These are phyloP conservation scores for Juncus effusus DNA, from an alignment of 176 grass and related monocot genomes.

Conservation along the genomic window DNA sequence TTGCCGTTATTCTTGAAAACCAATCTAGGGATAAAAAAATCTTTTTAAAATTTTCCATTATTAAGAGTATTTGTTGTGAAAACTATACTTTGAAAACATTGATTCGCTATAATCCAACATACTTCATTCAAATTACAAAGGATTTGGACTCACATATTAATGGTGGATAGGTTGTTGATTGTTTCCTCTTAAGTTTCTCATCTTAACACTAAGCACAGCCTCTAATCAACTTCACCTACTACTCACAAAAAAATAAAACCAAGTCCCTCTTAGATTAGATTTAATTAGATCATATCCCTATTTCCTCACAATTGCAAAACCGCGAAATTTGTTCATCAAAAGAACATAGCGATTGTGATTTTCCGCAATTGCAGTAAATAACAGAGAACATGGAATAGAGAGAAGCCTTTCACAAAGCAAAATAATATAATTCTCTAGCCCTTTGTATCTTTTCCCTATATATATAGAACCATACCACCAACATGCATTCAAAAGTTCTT, in stretches of 20 bases:
- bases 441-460: neutral
- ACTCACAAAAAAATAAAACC: neutral
- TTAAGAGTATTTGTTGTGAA: no score
- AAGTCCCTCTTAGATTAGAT: neutral
- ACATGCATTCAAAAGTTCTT: constrained; percentile 12
- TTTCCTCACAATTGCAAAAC: no score
- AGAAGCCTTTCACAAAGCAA: neutral
- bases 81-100: no score
- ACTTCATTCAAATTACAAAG: neutral
- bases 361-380: neutral
- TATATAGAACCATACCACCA: constrained; percentile 5
- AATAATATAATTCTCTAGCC: neutral
- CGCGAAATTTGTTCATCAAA: neutral
- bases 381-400: neutral
- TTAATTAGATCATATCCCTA: neutral
- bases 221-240: constrained; percentile 20
- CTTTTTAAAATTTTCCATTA: no score
- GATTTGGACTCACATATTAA: neutral
- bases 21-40: no score
- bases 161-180: constrained; percentile 29
- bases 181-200: constrained; percentile 13
- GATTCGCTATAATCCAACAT: no score
- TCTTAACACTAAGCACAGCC: constrained; percentile 5
- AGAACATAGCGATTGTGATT: neutral
- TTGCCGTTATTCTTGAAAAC: no score